Base-by-base conservation (phyloP, 2,329 filamentous ascomycete species). In the Aureobasidium pullulans region DNA sequence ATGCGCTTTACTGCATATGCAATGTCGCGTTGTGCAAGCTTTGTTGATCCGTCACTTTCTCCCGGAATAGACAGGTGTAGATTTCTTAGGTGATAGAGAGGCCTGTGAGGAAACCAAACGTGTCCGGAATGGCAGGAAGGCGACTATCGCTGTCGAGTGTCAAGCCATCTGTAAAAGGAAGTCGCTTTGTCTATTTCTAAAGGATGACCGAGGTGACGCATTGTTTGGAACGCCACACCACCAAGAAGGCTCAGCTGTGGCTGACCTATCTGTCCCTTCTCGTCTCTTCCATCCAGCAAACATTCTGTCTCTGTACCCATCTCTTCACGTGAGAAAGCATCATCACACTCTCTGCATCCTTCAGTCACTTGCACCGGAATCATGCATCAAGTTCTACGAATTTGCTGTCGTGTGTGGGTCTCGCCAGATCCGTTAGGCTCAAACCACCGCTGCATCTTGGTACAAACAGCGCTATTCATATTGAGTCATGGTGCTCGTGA, bases 1-100 rank as follows among this genome's bases (percentile, higher is more conserved):
- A 56, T 56, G 52, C 52, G 52, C 16, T 56, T 34, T 15, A 31
- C 40, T 56, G 52, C 52, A 56, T 56, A 46, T 56, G 52, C 52
- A 39, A 42, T 53, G 49, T 32, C 36, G 49, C 28, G 49, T 42
- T 9, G 50, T 42, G 39, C 48, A 56, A 43, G 23, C n/a, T 37
- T 56, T 56, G 40, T 34, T 46, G 52, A 44, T 37, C 16, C 40
- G 52, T 56, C 52, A 37, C 52, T 56, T 56, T 47, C 23, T 46
- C 19, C 16, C 16, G 16, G 36, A 56, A 36, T 56, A 37, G 28
- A 34, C 34, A n/a, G 37, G 39, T 43, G 23, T 8, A 29, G n/a
- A 19, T 10, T 31, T 52, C 48, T 28, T 52, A 52, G 48, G 48
- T 39, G 36, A 13, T 34, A 29, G 48, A 29, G 13, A 23, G 15